Conservation (phyloP, 495 filamentous ascomycete species). For the Aspergillus sparsus region DNA sequence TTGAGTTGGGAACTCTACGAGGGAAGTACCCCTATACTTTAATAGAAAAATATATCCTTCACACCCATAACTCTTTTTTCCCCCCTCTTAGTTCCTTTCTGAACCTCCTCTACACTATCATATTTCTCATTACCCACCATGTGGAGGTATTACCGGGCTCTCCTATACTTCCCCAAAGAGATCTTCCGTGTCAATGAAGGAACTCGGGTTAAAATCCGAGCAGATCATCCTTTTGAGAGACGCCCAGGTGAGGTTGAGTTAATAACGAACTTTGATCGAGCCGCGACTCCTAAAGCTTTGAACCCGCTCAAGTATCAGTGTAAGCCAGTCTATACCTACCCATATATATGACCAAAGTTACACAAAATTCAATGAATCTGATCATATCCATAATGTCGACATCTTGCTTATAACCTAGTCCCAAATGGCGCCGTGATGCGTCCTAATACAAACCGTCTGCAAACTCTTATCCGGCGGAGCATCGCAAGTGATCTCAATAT, state of each 20-base stretch:
- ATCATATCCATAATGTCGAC: no score
- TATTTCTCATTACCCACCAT: background rate
- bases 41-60: no score
- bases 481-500: no score
- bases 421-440: no score
- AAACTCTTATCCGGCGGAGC: no score
- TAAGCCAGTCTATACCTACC: background rate
- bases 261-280: background rate
- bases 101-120: background rate
- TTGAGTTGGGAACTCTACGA: no score
- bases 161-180: background rate
- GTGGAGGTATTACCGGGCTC: constrained; percentile 1
- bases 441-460: no score
- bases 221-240: background rate
- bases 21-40: no score
- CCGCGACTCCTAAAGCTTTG: background rate
- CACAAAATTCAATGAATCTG: no score
- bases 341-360: no score
- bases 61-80: background rate
- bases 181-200: constrained; percentile 1
- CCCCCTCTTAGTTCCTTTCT: background rate
- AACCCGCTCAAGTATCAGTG: constrained; percentile 1
- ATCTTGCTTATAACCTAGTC: no score
- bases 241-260: background rate
- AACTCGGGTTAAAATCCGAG: background rate